These are phyloP conservation scores for Sporopachydermia cereana DNA, from an alignment of 1,139 yeast genomes.

Conservation along the genomic window DNA sequence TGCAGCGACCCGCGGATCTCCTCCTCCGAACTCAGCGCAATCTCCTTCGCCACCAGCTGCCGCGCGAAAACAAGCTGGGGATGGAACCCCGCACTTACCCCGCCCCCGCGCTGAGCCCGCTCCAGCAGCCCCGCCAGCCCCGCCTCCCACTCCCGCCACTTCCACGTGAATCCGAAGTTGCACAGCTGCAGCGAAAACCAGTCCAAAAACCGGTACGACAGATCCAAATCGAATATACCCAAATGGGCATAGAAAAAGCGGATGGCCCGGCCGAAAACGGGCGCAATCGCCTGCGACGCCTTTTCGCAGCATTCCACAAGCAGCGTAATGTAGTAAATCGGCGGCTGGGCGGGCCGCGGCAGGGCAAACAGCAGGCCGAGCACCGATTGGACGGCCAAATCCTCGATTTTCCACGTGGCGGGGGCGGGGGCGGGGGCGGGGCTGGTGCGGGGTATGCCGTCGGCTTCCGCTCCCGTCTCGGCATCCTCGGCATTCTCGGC, in stretches of 20 bases:
- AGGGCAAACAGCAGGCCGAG: conserved; percentile 67
- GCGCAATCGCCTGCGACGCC: conserved; percentile 87
- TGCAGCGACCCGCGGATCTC: conserved; percentile 52
- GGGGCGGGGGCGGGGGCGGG: conserved; percentile 9
- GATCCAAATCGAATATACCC: conserved; percentile 62
- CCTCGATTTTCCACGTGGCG: conserved; percentile 87
- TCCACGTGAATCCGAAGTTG: conserved; percentile 94
- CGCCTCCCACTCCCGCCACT: conserved; percentile 89
- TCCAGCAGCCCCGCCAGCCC: conserved; percentile 33
- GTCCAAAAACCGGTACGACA: conserved; percentile 61
- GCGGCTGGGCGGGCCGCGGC: conserved; percentile 55
- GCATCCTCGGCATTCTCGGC: conserved; percentile 25
- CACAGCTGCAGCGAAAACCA: conserved; percentile 94
- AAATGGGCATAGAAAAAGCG: conserved; percentile 67
- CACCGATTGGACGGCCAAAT: conserved; percentile 74
- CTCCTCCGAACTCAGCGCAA: conserved; percentile 60
- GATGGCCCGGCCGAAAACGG: conserved; percentile 89
- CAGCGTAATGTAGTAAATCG: conserved; percentile 76
- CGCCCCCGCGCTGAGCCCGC: too few relatives aligned
- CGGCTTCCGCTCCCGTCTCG: conserved; percentile 19
- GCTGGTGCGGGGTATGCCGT: too few relatives aligned
- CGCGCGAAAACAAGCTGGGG: conserved; percentile 68
- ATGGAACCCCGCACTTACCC: conserved; percentile 31
- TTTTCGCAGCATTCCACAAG: conserved; percentile 78
- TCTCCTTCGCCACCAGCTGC: conserved; percentile 73